Evolutionary conservation across 495 filamentous ascomycete species (phyloP), one percentile per base, ranked within the genome.

Genomic region (Aspergillus biplanus): DNA sequence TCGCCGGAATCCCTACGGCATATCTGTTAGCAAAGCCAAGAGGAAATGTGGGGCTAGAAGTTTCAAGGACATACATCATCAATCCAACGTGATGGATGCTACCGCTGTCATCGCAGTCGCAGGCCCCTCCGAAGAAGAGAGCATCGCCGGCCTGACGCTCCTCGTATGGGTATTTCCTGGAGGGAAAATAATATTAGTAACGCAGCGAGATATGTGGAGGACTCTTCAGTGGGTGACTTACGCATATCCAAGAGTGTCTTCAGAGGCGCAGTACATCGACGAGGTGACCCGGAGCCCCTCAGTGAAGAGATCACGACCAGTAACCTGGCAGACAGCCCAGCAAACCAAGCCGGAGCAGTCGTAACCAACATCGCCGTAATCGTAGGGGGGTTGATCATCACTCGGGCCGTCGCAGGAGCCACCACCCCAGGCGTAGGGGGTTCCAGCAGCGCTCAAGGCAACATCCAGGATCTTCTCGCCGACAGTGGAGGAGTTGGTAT

Each of bases 301-400:
- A 2, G 58, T 62, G 59, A 68, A 68, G 8, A 68, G 55, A 16
- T 68, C 65, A 7, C 65, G 65, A 13, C 65, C 65, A 4, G 65
- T 67, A 1, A 68, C 59, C 55, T 69, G 56, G 47, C 67, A 69
- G 6, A 69, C 67, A 6, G 63, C 67, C 67, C 63, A 69, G 53
- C 59, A 65, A 15, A 69, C 67, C 5, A 65, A 63, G 9, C 63
- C 63, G 7, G 63, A 65, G 56, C 67, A 69, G 47, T 65, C 67
- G 37, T 66, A 69, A 7, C 63, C 63, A 6, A 62, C 48, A 39
- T 69, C 66, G 9, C 67, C 67, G 52, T 69, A 69, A n/a, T 69
- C 44, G 52, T 69, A 69, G 1, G 66, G 66, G 12, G 63, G 63
- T 37, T 69, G 63, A 46, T 69, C 63, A 13, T 58, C 46, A 12